Evolutionary conservation across 192 early-diverging fungal genomes (phyloP).

Genomic region (Rhizophagus prolifer): DNA sequence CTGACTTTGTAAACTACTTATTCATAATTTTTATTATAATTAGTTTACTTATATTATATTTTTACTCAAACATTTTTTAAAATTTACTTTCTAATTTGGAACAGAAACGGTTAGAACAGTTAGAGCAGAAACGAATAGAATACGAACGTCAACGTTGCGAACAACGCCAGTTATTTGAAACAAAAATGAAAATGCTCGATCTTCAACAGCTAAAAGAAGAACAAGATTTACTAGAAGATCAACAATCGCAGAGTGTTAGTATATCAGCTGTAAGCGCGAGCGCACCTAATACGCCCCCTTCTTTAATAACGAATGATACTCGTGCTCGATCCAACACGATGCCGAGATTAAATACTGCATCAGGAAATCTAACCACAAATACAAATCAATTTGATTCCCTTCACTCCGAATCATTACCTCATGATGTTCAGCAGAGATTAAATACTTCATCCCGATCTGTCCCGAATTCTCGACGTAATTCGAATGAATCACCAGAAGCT

Average conservation of each 20-base stretch:
- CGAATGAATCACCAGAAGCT: slow-evolving; percentile 52
- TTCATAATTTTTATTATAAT: too few relatives aligned
- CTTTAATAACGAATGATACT: slow-evolving; percentile 23
- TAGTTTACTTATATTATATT: neutral
- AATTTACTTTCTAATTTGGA: too few relatives aligned
- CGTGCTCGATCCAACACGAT: slow-evolving; percentile 34
- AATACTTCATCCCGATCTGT: slow-evolving; percentile 49
- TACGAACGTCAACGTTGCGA: slow-evolving; percentile 45
- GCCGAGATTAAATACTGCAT: slow-evolving; percentile 32
- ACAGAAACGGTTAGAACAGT: slow-evolving; percentile 41
- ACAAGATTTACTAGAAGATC: slow-evolving; percentile 42
- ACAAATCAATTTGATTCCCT: slow-evolving; percentile 24
- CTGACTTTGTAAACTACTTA: slow-evolving; percentile 2
- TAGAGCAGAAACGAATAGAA: slow-evolving; percentile 48
- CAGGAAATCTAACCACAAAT: slow-evolving; percentile 24
- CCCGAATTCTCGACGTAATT: slow-evolving; percentile 71
- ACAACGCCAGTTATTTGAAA: slow-evolving; percentile 45
- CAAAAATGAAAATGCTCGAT: slow-evolving; percentile 50
- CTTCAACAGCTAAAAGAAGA: slow-evolving; percentile 49
- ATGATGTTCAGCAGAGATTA: slow-evolving; percentile 5
- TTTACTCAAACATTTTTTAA: neutral
- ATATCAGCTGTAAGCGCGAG: neutral
- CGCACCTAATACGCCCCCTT: slow-evolving; percentile 23
- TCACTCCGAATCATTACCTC: slow-evolving; percentile 25
- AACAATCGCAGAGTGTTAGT: slow-evolving; percentile 11